phyloP scores from a whole-genome alignment of 352 stramenopile genomes.

The Halophytophthora polymorphica region DNA sequence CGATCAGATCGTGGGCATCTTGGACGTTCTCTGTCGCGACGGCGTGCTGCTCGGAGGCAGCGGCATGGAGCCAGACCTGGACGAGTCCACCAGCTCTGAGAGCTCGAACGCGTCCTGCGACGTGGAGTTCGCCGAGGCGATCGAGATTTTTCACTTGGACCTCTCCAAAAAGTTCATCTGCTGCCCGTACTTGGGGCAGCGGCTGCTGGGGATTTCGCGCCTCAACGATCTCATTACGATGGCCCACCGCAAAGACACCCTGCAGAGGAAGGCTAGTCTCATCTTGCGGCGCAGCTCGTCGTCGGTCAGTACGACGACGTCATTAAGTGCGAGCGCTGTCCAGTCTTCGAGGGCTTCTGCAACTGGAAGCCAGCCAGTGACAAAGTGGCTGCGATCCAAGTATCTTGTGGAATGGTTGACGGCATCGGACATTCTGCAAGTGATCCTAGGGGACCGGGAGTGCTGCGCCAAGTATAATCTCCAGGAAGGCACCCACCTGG shows the following conservation, averaged over 20 bases:
- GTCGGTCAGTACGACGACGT: slow-evolving; percentile 25
- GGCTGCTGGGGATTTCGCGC: slow-evolving; percentile 65
- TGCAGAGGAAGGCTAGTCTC: slow-evolving; percentile 66
- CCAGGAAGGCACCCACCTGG: slow-evolving; percentile 74
- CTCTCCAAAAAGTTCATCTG: slow-evolving; percentile 86
- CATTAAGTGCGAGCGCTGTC: slow-evolving; percentile 21
- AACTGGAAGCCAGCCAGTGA: slow-evolving; percentile 23
- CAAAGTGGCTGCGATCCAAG: slow-evolving; percentile 71
- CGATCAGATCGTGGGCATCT: slow-evolving; percentile 62
- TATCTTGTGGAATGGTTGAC: slow-evolving; percentile 81
- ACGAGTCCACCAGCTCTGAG: slow-evolving; percentile 19
- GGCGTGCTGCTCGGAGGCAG: slow-evolving; percentile 45
- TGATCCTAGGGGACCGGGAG: slow-evolving; percentile 74
- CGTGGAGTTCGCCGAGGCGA: slow-evolving; percentile 60
- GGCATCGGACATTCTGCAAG: slow-evolving; percentile 74
- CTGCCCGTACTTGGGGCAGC: slow-evolving; percentile 76
- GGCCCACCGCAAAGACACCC: slow-evolving; percentile 56
- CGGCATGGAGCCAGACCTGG: slow-evolving; percentile 21
- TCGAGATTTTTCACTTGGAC: slow-evolving; percentile 83
- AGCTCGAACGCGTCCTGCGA: slow-evolving; percentile 22
- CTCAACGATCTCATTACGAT: slow-evolving; percentile 79
- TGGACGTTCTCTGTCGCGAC: slow-evolving; percentile 75
- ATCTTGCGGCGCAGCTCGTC: slow-evolving; percentile 38
- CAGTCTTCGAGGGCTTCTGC: slow-evolving; percentile 25
- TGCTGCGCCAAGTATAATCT: slow-evolving; percentile 65